Conservation (phyloP, 768 basidiomycete genomes). For the Goffeauzyma gilvescens region DNA sequence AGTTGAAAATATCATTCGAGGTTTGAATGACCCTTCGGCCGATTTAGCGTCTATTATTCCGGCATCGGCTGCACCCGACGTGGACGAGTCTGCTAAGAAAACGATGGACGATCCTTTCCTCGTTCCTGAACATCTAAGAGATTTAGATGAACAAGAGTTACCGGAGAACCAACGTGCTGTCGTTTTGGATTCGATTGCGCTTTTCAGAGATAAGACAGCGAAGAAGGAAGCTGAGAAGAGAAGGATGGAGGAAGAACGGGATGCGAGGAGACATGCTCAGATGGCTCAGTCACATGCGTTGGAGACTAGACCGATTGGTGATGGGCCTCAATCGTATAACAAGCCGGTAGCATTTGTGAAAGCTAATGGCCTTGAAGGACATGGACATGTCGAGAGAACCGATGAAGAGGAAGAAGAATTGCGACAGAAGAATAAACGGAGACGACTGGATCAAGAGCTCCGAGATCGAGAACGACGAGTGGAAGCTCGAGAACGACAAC, state of each 20-base stretch:
- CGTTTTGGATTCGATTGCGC: slow-evolving; percentile 87
- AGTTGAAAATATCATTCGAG: slow-evolving; percentile 38
- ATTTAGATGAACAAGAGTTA: slow-evolving; percentile 86
- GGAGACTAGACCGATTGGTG: slow-evolving; percentile 40
- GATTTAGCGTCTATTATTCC: slow-evolving; percentile 30
- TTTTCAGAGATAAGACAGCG: slow-evolving; percentile 83
- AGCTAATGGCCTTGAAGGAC: slow-evolving; percentile 33
- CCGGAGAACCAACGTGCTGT: slow-evolving; percentile 81
- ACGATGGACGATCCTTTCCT: slow-evolving; percentile 14
- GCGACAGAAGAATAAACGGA: slow-evolving; percentile 50
- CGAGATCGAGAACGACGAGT: slow-evolving; percentile 39
- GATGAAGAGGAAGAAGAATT: slow-evolving; percentile 79
- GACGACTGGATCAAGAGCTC: slow-evolving; percentile 69
- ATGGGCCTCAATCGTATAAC: slow-evolving; percentile 55
- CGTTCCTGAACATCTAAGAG: slow-evolving; percentile 88
- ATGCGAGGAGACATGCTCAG: slow-evolving; percentile 28
- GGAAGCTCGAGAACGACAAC: slow-evolving; percentile 17
- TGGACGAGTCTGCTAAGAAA: slow-evolving; percentile 26
- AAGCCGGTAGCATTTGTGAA: slow-evolving; percentile 72
- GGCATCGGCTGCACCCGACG: slow-evolving; percentile 62
- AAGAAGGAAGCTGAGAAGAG: slow-evolving; percentile 84
- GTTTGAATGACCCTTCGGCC: slow-evolving; percentile 50
- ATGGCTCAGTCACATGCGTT: slow-evolving; percentile 29
- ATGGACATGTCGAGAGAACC: slow-evolving; percentile 40
- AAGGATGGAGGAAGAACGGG: slow-evolving; percentile 27